These are phyloP conservation scores for Zychaea mexicana DNA, from an alignment of 371 early-diverging fungal genomes.

Conservation along the genomic window DNA sequence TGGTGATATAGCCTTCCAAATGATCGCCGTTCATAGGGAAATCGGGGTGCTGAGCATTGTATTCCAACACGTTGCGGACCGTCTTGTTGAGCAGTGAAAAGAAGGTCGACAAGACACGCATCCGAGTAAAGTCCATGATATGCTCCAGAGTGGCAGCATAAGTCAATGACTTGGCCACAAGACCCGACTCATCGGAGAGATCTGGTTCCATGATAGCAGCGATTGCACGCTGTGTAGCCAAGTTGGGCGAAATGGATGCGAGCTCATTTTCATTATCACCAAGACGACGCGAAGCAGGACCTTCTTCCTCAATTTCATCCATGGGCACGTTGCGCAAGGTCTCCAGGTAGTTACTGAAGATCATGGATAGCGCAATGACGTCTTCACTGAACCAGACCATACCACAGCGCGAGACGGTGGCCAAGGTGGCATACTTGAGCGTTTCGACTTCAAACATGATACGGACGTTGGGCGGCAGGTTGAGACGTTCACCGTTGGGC, in stretches of 20 bases:
- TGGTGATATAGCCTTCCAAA: slow-evolving; percentile 78
- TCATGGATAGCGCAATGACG: slow-evolving; percentile 84
- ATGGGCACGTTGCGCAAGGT: slow-evolving; percentile 76
- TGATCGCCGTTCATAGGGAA: slow-evolving; percentile 86
- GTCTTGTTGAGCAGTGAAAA: slow-evolving; percentile 92
- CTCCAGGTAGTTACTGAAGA: slow-evolving; percentile 83
- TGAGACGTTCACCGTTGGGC: slow-evolving; percentile 98
- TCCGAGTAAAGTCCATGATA: slow-evolving; percentile 96
- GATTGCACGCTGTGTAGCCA: slow-evolving; percentile 74
- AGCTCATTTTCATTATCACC: slow-evolving; percentile 50
- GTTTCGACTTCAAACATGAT: slow-evolving; percentile 99
- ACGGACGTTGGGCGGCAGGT: slow-evolving; percentile 93
- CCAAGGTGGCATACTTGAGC: slow-evolving; percentile 95
- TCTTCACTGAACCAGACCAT: slow-evolving; percentile 99
- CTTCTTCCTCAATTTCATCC: slow-evolving; percentile 83
- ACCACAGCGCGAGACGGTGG: slow-evolving; percentile 99
- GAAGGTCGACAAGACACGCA: slow-evolving; percentile 85
- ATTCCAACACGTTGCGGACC: slow-evolving; percentile 83
- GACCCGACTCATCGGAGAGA: slow-evolving; percentile 71
- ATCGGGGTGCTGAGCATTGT: slow-evolving; percentile 89
- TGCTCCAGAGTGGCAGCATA: slow-evolving; percentile 80
- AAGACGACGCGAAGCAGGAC: slow-evolving; percentile 34
- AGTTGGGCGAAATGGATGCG: slow-evolving; percentile 58
- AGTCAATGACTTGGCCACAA: slow-evolving; percentile 76
- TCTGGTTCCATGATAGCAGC: slow-evolving; percentile 74